Conservation (phyloP, 306 rosid species). For the Adenanthera pavonina region DNA sequence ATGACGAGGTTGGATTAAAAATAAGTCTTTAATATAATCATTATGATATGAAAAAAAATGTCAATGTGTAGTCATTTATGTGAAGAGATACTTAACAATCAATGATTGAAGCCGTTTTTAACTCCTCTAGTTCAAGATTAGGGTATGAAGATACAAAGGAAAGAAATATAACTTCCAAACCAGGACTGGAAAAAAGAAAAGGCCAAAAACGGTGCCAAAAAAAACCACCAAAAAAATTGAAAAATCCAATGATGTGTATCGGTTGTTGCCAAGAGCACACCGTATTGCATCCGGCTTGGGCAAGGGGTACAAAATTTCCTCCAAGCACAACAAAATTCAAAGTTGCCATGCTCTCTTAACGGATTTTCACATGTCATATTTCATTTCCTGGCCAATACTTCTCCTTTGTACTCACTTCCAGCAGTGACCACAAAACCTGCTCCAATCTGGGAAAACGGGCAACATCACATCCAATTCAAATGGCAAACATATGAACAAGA, state of each 20-base stretch:
- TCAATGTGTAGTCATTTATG: conserved; percentile 30
- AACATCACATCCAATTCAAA: conserved; percentile 36
- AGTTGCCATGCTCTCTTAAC: conserved; percentile 3
- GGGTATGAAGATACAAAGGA: conserved; percentile 26
- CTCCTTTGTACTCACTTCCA: conserved; percentile 92
- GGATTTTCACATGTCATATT: conserved; percentile 43
- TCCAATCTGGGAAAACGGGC: conserved; percentile 68
- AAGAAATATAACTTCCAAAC: not conserved
- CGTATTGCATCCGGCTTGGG: conserved; percentile 32
- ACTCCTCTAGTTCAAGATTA: conserved; percentile 6
- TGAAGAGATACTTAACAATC: conserved; percentile 21
- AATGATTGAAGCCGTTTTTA: conserved; percentile 40
- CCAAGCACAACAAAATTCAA: conserved; percentile 29
- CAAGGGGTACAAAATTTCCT: conserved; percentile 46
- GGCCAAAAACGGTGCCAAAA: not conserved
- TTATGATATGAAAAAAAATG: conserved; percentile 1
- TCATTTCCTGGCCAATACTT: conserved; percentile 90
- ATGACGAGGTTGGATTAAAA: not conserved
- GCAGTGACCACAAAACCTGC: conserved; percentile 88
- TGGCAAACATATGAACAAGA: not conserved
- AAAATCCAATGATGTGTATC: not conserved
- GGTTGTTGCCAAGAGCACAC: conserved; percentile 36
- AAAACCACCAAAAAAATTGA: not conserved
- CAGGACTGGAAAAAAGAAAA: not conserved
- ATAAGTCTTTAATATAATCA: not conserved